Base-by-base conservation (phyloP, 1,284 basidiomycete species). In the Tilletia indica region DNA sequence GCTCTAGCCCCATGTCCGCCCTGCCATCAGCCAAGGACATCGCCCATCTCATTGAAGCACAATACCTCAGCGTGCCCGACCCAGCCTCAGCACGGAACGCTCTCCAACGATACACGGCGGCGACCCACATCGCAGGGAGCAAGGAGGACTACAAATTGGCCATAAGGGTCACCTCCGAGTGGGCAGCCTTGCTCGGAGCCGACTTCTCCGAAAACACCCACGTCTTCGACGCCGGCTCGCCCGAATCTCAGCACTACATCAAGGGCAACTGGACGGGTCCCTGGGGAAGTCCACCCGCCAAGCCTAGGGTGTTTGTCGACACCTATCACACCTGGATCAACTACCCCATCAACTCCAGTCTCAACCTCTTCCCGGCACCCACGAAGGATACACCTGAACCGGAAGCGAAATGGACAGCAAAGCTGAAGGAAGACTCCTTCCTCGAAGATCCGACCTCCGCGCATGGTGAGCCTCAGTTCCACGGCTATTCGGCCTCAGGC, bases 331-430 rank as follows among this genome's bases (percentile, higher is more conserved):
- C 80, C 21, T 82, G 78, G 79, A 77, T 82, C 71, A 81, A 82
- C 71, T 74, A 78, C 67, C 80, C 82, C 4, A 71, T 80, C 73
- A 74, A 77, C 48, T 77, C 78, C 14, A 74, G 76, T 31, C 76
- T 83, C 56, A 72, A 74, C 31, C 75, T 83, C n/a, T 67, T 75
- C 51, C 73, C 74, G 11, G 71, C 80, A 2, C 61, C 81, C 25
- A 69, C 70, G 2, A 67, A 78, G 21, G 74, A 72, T 34, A 68
- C 78, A 56, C 39, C 72, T 4, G 85, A 89, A 63, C 89, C 89
- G 0, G 80, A 84, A n/a, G 80, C 87, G n/a, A 84, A 88, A 6
- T 93, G 91, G 90, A 86, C 86, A 49, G 93, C 87, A 47, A 85
- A 85, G 69, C 82, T 88, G 4, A 73, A 81, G 49, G 82, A 83